phyloP scores from a whole-genome alignment of 495 filamentous ascomycete species.

The Talaromyces nanjingensis region DNA sequence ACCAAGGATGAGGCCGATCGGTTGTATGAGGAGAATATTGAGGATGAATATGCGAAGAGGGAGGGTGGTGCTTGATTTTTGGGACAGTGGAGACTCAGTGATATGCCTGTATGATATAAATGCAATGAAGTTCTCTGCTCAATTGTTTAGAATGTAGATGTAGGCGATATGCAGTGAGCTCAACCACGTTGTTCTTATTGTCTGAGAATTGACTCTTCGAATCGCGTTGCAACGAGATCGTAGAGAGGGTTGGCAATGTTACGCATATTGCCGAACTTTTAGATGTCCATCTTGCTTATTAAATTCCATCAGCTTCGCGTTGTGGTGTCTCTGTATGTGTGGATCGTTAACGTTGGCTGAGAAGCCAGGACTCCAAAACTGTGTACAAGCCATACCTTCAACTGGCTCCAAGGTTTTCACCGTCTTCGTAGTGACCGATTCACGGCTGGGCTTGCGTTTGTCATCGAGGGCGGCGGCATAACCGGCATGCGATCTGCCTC shows the following conservation, averaged over 20 bases:
- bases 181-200: neutral
- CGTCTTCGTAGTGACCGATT: too few species aligned
- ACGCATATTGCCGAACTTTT: neutral
- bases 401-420: too few species aligned
- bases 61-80: conserved; percentile 54
- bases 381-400: too few species aligned
- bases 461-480: too few species aligned
- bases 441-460: too few species aligned
- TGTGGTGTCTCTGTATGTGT: too few species aligned
- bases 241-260: neutral
- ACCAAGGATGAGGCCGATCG: conserved; percentile 51
- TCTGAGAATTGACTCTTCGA: neutral
- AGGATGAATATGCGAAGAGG: conserved; percentile 73
- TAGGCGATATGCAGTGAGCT: neutral
- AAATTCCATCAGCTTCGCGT: too few species aligned
- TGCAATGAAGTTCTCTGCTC: neutral
- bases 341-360: too few species aligned
- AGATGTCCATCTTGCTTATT: too few species aligned
- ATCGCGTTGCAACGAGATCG: neutral
- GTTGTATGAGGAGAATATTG: conserved; percentile 63
- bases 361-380: too few species aligned
- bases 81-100: neutral
- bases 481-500: too few species aligned
- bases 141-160: neutral
- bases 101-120: neutral